A percentile compares a stretch with the other conserved stretches of the same genome.
These are phyloP conservation scores for Cutaneotrichosporon dermatis DNA, from an alignment of 1,284 basidiomycete genomes.

Conservation along the genomic window DNA sequence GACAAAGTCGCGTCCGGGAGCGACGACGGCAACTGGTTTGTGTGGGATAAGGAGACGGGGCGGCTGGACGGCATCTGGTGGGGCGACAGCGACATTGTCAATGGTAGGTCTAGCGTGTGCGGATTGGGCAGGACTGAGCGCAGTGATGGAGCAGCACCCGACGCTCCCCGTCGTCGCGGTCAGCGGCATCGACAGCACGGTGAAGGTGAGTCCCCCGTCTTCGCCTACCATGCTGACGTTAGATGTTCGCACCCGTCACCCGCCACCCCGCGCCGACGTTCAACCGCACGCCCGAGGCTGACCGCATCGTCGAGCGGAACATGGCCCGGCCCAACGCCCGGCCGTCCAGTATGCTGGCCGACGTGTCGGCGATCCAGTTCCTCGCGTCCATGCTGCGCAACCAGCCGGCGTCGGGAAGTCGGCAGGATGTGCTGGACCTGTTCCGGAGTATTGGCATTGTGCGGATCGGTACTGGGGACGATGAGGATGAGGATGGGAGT, in stretches of 20 bases:
- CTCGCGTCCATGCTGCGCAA: constrained; percentile 6
- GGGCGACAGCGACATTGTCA: constrained; percentile 77
- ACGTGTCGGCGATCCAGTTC: constrained; percentile 11
- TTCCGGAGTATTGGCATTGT: constrained; percentile 5
- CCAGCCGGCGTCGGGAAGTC: not conserved
- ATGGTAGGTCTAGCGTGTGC: constrained; percentile 53
- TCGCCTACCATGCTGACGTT: not conserved
- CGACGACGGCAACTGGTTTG: constrained; percentile 71
- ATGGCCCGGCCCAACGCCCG: not conserved
- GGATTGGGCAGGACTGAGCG: not conserved
- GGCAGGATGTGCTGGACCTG: constrained; percentile 2
- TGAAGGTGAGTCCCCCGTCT: constrained; percentile 60
- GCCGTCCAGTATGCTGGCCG: constrained; percentile 1
- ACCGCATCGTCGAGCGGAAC: constrained; percentile 13
- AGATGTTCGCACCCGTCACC: constrained; percentile 11
- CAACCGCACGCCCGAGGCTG: constrained; percentile 3
- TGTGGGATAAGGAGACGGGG: constrained; percentile 71
- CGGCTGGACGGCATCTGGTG: constrained; percentile 70
- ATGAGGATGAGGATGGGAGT: constrained; percentile 1
- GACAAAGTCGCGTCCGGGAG: constrained; percentile 80
- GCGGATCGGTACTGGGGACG: constrained; percentile 1
- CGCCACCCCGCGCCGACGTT: constrained; percentile 1
- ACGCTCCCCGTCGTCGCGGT: constrained; percentile 71
- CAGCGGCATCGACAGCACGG: constrained; percentile 80
- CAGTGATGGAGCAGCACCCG: constrained; percentile 74